Conservation (phyloP, 1,284 basidiomycete genomes). For the Sporisorium graminicola region DNA sequence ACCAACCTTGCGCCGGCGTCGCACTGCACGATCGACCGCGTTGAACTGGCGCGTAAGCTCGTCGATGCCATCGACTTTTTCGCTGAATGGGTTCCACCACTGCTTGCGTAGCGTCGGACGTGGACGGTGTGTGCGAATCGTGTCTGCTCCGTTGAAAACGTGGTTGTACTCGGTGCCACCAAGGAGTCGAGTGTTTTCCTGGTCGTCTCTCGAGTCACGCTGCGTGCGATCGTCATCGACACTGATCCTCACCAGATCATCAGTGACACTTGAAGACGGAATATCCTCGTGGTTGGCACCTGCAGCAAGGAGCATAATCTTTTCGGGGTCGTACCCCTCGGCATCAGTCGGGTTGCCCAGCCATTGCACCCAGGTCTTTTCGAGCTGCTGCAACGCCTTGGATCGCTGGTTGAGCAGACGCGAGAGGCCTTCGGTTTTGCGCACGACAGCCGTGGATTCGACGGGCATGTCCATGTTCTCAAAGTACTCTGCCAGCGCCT, state of each 20-base stretch:
- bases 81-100: conserved; percentile 58
- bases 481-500: conserved; percentile 90
- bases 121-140: conserved; percentile 34
- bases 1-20: conserved; percentile 29
- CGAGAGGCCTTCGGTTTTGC: conserved; percentile 83
- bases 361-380: conserved; percentile 85
- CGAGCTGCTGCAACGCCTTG: conserved; percentile 80
- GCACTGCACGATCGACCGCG: conserved; percentile 56
- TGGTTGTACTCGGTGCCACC: conserved; percentile 4
- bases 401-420: conserved; percentile 82
- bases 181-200: conserved; percentile 22
- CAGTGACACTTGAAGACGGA: conserved; percentile 8
- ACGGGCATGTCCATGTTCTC: conserved; percentile 76
- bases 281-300: conserved; percentile 29
- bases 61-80: conserved; percentile 61
- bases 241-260: conserved; percentile 24
- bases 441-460: conserved; percentile 88
- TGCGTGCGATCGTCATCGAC: conserved; percentile 13
- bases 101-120: conserved; percentile 49
- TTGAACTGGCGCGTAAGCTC: conserved; percentile 57
- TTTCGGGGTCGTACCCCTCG: conserved; percentile 78
- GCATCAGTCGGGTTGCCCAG: conserved; percentile 90
- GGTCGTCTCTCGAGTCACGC: conserved; percentile 4
- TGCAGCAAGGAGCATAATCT: conserved; percentile 56
- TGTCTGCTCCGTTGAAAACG: conserved; percentile 42